A percentile compares a stretch with the other conserved stretches of the same genome.
phyloP scores from a whole-genome alignment of 371 early-diverging fungal genomes.

The Phascolomyces articulosus region DNA sequence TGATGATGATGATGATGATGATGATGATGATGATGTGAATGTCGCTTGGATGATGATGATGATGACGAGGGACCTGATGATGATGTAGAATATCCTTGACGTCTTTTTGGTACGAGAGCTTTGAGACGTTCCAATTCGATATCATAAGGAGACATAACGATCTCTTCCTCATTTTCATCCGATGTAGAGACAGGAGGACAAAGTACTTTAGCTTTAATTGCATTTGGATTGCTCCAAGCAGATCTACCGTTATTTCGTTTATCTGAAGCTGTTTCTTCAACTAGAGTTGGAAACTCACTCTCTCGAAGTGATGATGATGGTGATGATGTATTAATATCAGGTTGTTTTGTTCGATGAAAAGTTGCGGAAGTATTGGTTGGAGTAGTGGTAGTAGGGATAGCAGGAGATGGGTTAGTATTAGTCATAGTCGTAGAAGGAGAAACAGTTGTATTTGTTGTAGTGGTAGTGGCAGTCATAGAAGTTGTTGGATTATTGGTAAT shows the following conservation, averaged over 20 bases:
- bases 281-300: slow-evolving; percentile 14
- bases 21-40: slow-evolving; percentile 3
- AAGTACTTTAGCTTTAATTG: slow-evolving; percentile 12
- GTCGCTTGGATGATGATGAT: not conserved
- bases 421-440: too few species aligned
- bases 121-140: slow-evolving; percentile 16
- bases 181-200: not conserved
- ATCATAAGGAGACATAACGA: slow-evolving; percentile 4
- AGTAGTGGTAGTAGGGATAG: not conserved
- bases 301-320: not conserved
- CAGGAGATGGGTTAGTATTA: too few species aligned
- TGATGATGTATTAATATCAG: not conserved
- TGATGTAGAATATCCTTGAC: not conserved
- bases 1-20: not conserved
- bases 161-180: not conserved
- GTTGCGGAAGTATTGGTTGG: not conserved
- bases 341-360: not conserved
- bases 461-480: too few species aligned
- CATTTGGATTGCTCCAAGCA: slow-evolving; percentile 14
- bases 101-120: slow-evolving; percentile 14
- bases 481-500: too few species aligned
- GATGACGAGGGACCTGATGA: not conserved
- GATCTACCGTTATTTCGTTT: slow-evolving; percentile 7
- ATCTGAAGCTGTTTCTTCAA: slow-evolving; percentile 4
- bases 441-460: too few species aligned